A percentile compares a stretch with the other conserved stretches of the same genome.
Evolutionary conservation across 2,329 filamentous ascomycete genomes (phyloP).

Genomic region (Colletotrichum sp.): DNA sequence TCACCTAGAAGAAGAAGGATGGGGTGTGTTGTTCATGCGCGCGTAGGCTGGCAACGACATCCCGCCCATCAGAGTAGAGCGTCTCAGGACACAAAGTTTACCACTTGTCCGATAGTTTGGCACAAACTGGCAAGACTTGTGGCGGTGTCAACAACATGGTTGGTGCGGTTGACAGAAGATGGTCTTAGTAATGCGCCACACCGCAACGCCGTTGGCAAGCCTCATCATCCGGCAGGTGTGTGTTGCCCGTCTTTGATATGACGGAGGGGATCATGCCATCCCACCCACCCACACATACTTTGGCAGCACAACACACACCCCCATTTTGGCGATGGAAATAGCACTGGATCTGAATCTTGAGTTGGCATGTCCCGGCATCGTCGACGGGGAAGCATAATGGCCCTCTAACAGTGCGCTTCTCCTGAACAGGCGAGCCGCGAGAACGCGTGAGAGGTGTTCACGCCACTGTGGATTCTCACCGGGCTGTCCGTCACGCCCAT

Average conservation of each 20-base stretch:
- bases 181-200: constrained; percentile 15
- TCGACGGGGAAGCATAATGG: neutral
- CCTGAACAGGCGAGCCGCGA: neutral
- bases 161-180: constrained; percentile 1
- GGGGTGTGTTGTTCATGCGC: neutral
- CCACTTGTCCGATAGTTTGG: neutral
- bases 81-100: neutral
- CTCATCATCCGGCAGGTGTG: neutral
- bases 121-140: neutral
- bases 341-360: neutral
- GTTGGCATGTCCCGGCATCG: neutral
- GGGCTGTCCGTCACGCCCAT: neutral
- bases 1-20: neutral
- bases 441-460: neutral
- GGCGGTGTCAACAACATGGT: neutral
- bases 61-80: neutral
- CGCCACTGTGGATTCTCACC: constrained; percentile 15
- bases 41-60: neutral
- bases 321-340: neutral
- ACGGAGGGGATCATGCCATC: neutral
- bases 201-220: neutral
- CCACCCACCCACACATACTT: neutral
- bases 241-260: neutral
- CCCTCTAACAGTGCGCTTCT: neutral
- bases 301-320: neutral